Base-by-base conservation (phyloP, 2,329 filamentous ascomycete genomes). In the Xylariales sp. region DNA sequence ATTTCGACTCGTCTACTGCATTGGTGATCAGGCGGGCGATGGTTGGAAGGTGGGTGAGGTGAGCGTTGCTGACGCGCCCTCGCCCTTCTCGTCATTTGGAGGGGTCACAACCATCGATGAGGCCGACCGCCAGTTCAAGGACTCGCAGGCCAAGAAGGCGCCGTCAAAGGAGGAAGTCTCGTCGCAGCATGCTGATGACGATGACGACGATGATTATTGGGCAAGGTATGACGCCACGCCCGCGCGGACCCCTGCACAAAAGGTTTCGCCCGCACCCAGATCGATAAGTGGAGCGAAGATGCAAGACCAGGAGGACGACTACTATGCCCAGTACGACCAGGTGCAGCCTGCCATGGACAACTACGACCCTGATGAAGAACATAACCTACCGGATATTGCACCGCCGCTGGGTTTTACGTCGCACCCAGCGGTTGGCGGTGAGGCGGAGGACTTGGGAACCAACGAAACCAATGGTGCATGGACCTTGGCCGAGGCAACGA, bases 301-400 rank as follows among this genome's bases (percentile, higher is more conserved):
- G 36, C 46, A 43, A 25, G 45, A 60, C 8, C 67, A 69, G 15
- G 85, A 90, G 44, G 77, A 83, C 32, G 80, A 80, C 29, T 91
- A 91, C 59, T 91, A 79, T 58, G 78, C 83, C 14, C 80, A 83
- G 55, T 91, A 93, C 57, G 81, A 85, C 50, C 70, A 77, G 45
- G 85, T 91, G 7, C 86, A 91, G 56, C 85, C 86, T 3, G 85
- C 85, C 21, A 79, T 91, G 70, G 87, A 91, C 59, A 79, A 78
- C 40, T 81, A 90, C 56, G 85, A 90, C 48, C 85, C 85, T n/a
- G 83, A 88, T 50, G 85, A 88, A 62, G 81, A 70, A 40, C 64
- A 42, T 29, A 47, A 50, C 57, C 40, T 63, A 11, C 50, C 53
- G 18, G 57, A 56, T 17, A 46, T 61, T 14, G 59, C 61, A 6